Evolutionary conservation across 2,329 filamentous ascomycete genomes (phyloP), one percentile per base, ranked within the genome.

Genomic region (Pseudopyricularia javanii): DNA sequence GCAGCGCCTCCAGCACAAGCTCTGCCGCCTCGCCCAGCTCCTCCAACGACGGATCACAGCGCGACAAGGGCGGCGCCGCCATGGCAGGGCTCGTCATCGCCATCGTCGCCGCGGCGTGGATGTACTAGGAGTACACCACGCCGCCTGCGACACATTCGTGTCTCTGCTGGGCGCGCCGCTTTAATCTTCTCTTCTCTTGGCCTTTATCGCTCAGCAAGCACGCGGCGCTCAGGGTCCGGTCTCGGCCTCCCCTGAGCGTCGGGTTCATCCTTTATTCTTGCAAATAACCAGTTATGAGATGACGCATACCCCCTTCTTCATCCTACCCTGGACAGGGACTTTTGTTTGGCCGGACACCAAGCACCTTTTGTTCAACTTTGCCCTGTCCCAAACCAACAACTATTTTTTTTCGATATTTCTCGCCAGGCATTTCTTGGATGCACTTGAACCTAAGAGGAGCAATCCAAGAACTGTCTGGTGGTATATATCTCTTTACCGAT

Each of bases 1-100:
- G 30, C n/a, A 17, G 34, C 4, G 22, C 50, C 17, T 57, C 61
- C 12, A 60, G 62, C 14, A 49, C 59, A 14, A 58, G 54, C 35
- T 54, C 55, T 5, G 56, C 59, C 5, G 51, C 62, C 22, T 57
- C 62, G 11, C 53, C 60, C 20, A 58, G 61, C 20, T 60, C 62
- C 9, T 61, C 72, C 59, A 76, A 68, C 56, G 74, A 77, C 57
- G 73, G 70, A 20, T 61, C 60, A 5, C 65, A 61, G 6, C 68
- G 68, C 15, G 72, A 71, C 47, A 71, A 78, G 57, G 72, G 74
- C 50, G 72, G 72, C 51, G 70, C 72, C 49, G 75, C 78, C 50
- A 63, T 78, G 37, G 76, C 70, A 7, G 76, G 78, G 47, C 68
- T 82, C 22, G 66, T 81, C 45, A 70, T 81, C 47, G 78, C 78